These are phyloP conservation scores for Salvia sclarea DNA, from an alignment of 305 asterid genomes.

Conservation along the genomic window DNA sequence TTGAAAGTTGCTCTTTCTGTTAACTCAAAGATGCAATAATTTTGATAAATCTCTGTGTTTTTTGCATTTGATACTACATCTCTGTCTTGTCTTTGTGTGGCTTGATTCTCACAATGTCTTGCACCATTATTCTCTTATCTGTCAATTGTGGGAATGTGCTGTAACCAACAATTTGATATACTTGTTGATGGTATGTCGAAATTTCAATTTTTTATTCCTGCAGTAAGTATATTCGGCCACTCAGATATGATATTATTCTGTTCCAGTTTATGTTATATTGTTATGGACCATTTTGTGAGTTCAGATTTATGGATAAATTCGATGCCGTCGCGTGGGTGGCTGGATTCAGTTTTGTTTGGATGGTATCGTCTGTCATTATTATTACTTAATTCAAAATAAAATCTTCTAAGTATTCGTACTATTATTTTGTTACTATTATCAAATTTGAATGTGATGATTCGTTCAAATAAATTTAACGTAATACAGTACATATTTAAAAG, in stretches of 20 bases:
- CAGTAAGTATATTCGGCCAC: neutral
- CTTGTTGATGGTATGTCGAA: neutral
- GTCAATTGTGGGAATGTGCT: neutral
- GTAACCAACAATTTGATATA: slow-evolving; percentile 1
- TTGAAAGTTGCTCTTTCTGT: neutral
- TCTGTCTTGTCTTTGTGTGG: neutral
- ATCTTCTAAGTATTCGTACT: too few species aligned
- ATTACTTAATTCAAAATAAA: too few species aligned
- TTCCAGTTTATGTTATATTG: too few species aligned
- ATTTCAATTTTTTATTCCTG: neutral
- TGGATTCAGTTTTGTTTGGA: neutral
- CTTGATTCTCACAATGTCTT: slow-evolving; percentile 2
- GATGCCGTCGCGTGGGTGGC: neutral
- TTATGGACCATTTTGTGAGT: neutral
- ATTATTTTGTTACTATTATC: too few species aligned
- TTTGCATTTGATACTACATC: neutral
- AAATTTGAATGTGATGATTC: too few species aligned
- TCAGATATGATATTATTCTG: neutral
- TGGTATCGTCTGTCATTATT: neutral
- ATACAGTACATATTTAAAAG: too few species aligned
- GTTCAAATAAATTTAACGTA: too few species aligned
- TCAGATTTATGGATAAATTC: neutral
- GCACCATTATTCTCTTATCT: neutral
- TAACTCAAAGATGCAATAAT: slow-evolving; percentile 9
- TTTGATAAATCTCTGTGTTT: neutral